Evolutionary conservation across 2,329 filamentous ascomycete species (phyloP).

Genomic region (Clonostachys sp.): DNA sequence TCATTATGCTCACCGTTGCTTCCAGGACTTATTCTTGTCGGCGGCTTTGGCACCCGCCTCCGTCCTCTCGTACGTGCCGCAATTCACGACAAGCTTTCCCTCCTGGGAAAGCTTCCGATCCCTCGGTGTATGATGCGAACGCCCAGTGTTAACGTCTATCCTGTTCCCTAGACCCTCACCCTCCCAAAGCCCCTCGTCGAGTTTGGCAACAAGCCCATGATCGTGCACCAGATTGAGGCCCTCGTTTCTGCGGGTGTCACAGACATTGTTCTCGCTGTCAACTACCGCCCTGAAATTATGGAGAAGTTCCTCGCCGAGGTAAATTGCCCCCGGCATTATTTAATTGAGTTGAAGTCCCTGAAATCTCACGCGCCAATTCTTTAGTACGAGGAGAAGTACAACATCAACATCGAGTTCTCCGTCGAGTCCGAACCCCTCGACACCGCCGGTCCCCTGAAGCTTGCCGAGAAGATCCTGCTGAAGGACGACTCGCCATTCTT

Average conservation of each 20-base stretch:
- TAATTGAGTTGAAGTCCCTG: neutral
- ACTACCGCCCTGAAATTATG: conserved; percentile 98
- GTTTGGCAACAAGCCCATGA: conserved; percentile 99
- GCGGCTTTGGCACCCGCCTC: conserved; percentile 96
- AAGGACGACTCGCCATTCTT: conserved; percentile 97
- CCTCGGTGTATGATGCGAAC: neutral
- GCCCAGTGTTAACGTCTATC: neutral
- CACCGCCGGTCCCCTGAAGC: conserved; percentile 91
- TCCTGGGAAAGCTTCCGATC: neutral
- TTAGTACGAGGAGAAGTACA: conserved; percentile 86
- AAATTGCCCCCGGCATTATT: conserved; percentile 6
- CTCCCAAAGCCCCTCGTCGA: conserved; percentile 97
- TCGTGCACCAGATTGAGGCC: conserved; percentile 94
- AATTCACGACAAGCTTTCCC: neutral
- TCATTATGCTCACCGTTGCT: neutral
- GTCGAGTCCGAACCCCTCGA: conserved; percentile 94
- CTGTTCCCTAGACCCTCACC: conserved; percentile 70
- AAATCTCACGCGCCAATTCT: neutral
- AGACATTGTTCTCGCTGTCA: conserved; percentile 96
- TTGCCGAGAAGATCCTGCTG: conserved; percentile 84
- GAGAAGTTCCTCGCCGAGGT: conserved; percentile 88
- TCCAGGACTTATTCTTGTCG: conserved; percentile 94
- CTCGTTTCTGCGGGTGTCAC: conserved; percentile 91
- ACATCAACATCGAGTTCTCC: conserved; percentile 94
- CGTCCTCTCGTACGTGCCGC: conserved; percentile 74